Evolutionary conservation across 768 basidiomycete genomes (phyloP).

Genomic region (Mycena kentingensis): DNA sequence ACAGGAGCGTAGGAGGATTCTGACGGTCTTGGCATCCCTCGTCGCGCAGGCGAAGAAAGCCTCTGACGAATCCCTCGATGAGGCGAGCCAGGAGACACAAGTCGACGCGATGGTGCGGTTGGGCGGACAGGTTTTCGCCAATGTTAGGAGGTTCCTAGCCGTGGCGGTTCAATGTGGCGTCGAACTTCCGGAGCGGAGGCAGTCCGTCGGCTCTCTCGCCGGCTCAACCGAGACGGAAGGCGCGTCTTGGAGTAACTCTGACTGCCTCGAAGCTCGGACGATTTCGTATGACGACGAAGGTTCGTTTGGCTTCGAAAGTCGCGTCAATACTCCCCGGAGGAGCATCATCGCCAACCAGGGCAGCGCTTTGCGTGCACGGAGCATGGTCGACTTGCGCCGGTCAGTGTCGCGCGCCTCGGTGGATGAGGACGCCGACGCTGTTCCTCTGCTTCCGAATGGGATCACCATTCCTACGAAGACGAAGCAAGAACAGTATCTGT

Average conservation of each 20-base stretch:
- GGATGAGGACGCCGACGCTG: conserved; percentile 41
- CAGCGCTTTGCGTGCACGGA: conserved; percentile 48
- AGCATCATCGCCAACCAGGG: conserved; percentile 18
- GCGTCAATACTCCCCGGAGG: conserved; percentile 13
- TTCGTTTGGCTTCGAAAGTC: conserved; percentile 11
- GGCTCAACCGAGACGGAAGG: conserved; percentile 35
- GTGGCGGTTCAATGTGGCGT: conserved; percentile 76
- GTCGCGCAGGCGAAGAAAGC: conserved; percentile 79
- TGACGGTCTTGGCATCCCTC: conserved; percentile 77
- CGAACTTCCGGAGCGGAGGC: conserved; percentile 57
- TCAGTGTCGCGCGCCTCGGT: conserved; percentile 24
- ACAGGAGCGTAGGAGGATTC: conserved; percentile 78
- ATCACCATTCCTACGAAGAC: conserved; percentile 26
- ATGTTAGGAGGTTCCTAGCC: conserved; percentile 77
- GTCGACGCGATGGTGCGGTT: conserved; percentile 78
- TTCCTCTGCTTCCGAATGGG: conserved; percentile 37
- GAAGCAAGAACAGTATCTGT: conserved; percentile 42
- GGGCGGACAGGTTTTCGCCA: conserved; percentile 78
- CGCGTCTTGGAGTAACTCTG: conserved; percentile 32
- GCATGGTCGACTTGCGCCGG: conserved; percentile 52
- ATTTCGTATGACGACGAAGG: conserved; percentile 32
- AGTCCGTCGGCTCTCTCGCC: conserved; percentile 31
- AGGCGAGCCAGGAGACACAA: conserved; percentile 52
- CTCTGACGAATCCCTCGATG: conserved; percentile 51
- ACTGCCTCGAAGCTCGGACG: conserved; percentile 32